Evolutionary conservation across 2,329 filamentous ascomycete genomes (phyloP), one percentile per base, ranked within the genome.

Genomic region (Colletotrichum sp.): DNA sequence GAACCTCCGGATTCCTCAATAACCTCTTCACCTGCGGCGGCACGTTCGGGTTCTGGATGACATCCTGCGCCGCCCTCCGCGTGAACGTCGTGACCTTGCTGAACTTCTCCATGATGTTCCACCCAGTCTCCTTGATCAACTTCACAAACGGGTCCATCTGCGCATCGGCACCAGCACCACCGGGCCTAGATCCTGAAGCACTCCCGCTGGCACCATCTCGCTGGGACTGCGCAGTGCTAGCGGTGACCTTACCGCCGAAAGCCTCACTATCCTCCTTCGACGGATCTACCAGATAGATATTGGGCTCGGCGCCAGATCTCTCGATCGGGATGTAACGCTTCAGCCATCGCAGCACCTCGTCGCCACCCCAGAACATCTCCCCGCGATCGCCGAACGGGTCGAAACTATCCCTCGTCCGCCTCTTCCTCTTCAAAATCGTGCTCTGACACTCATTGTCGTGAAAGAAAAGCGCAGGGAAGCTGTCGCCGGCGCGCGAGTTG

Each of bases 1-100:
- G 96, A 0, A 99, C 96, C 81, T 99, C 96, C 0, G 96, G 96
- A 78, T 97, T 98, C 81, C 92, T 93, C 83, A 99, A 91, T 79
- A 99, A 84, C 66, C 95, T 91, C 80, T 94, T 91, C 36, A 99
- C 91, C 83, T 98, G 96, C 1, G 96, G 96, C 8, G 97, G 97
- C 55, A 99, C 83, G 77, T 95, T 96, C 16, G 95, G 95, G 82
- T 98, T 98, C 26, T 99, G 96, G 43, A 95, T 92, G 61, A 98
- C 92, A 66, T 98, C 96, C 80, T 98, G 95, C 0, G 97, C 97
- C 0, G 97, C 98, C 76, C 96, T 91, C 71, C 96, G 89, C 0
- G 97, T 98, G 81, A 99, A 98, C 0, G 96, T 98, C 1, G 97
- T 99, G 62, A 99, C 97, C 83, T 98, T 97, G 85, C 96, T 98